A percentile compares a stretch with the other conserved stretches of the same genome.
Conservation (phyloP, 441 rosid genomes). For the Corymbia calophylla region DNA sequence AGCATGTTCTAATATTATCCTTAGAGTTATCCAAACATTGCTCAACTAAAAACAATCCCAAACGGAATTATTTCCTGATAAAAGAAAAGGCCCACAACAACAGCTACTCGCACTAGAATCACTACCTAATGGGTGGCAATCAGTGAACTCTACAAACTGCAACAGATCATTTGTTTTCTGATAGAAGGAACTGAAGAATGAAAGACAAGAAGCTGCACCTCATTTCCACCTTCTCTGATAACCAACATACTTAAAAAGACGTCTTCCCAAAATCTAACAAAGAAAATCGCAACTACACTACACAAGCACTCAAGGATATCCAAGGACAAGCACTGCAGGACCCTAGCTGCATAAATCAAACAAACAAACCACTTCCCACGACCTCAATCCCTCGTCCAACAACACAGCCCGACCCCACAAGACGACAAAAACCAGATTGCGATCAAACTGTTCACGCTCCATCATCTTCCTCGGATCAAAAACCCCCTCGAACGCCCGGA, state of each 20-base stretch:
- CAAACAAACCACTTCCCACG: neutral
- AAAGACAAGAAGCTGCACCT: neutral
- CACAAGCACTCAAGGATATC: neutral
- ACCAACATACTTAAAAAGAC: neutral
- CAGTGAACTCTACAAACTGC: neutral
- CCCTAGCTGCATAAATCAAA: fast-evolving
- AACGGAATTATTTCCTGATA: fast-evolving
- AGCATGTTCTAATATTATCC: fast-evolving
- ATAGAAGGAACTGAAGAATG: fast-evolving
- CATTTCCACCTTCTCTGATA: neutral
- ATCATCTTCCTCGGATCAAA: neutral
- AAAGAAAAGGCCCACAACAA: neutral
- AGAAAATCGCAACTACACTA: neutral
- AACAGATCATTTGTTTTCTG: fast-evolving
- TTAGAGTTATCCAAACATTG: fast-evolving
- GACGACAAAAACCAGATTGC: neutral
- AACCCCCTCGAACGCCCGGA: neutral
- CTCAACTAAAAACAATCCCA: neutral
- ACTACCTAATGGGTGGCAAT: fast-evolving
- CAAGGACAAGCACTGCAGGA: neutral
- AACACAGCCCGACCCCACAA: neutral
- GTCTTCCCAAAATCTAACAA: neutral
- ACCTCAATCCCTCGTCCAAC: neutral
- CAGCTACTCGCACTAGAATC: neutral
- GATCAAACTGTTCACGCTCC: neutral